A percentile compares a stretch with the other conserved stretches of the same genome.
These are phyloP conservation scores for Clarkia xantiana DNA, from an alignment of 345 rosid genomes.

Conservation along the genomic window DNA sequence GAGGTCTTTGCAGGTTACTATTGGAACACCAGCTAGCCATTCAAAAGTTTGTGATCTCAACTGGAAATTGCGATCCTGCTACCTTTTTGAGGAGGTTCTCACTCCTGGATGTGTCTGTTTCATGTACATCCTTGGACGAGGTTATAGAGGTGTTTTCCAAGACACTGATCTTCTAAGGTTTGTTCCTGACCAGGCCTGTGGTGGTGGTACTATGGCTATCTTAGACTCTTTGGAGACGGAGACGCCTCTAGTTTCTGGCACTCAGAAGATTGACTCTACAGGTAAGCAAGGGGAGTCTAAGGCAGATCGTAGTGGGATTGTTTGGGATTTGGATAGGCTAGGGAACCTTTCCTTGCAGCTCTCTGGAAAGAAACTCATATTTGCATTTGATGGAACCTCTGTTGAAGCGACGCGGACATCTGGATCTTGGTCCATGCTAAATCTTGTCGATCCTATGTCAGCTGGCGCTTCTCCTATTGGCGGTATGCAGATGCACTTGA, in stretches of 20 bases:
- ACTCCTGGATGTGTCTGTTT: slow-evolving; percentile 88
- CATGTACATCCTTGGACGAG: slow-evolving; percentile 97
- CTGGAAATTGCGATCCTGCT: slow-evolving; percentile 95
- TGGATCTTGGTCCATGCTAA: slow-evolving; percentile 73
- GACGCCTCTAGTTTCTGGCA: slow-evolving; percentile 39
- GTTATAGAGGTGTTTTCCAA: slow-evolving; percentile 94
- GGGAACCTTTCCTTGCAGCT: slow-evolving; percentile 79
- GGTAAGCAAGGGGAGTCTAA: slow-evolving; percentile 64
- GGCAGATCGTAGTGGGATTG: slow-evolving; percentile 96
- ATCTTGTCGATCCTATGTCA: slow-evolving; percentile 93
- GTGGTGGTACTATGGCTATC: slow-evolving; percentile 98
- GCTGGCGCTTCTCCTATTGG: slow-evolving; percentile 99
- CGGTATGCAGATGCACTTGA: slow-evolving; percentile 43
- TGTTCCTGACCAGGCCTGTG: slow-evolving; percentile 98
- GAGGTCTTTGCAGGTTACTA: slow-evolving; percentile 81
- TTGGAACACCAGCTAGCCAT: slow-evolving; percentile 78
- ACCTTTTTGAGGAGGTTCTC: slow-evolving; percentile 98
- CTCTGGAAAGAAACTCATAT: slow-evolving; percentile 91
- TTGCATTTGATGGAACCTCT: slow-evolving; percentile 95
- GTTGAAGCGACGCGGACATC: slow-evolving; percentile 66
- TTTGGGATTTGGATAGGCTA: slow-evolving; percentile 94
- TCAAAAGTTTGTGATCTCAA: slow-evolving; percentile 68
- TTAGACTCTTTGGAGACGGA: slow-evolving; percentile 81
- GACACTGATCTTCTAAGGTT: slow-evolving; percentile 86
- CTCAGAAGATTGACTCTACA: slow-evolving; percentile 54